Conservation (phyloP, 352 stramenopile genomes). For the Pythium chondricola region DNA sequence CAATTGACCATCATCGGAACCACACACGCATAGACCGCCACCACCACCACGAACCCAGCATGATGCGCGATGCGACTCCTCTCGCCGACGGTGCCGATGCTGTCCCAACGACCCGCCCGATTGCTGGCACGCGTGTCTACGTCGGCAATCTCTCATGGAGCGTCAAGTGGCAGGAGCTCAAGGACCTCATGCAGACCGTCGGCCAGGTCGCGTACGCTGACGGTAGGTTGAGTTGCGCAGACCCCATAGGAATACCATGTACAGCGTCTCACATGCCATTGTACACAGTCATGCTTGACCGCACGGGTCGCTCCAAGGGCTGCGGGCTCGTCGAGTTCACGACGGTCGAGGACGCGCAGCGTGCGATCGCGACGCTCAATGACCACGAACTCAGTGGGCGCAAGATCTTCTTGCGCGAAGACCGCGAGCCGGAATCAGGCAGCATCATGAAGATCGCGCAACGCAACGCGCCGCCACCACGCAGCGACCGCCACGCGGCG, state of each 20-base stretch:
- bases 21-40: too few relatives aligned
- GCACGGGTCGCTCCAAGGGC: constrained; percentile 87
- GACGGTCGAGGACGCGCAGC: constrained; percentile 62
- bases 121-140: constrained; percentile 61
- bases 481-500: constrained; percentile 3
- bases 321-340: constrained; percentile 74
- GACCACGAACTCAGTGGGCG: constrained; percentile 92
- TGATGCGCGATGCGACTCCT: too few relatives aligned
- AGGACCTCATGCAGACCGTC: constrained; percentile 92
- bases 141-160: constrained; percentile 91
- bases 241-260: not conserved
- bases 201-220: constrained; percentile 80
- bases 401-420: constrained; percentile 84
- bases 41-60: too few relatives aligned
- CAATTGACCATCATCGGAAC: too few relatives aligned
- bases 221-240: constrained; percentile 23
- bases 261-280: too few relatives aligned
- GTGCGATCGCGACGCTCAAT: constrained; percentile 87
- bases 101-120: not conserved
- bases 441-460: constrained; percentile 69
- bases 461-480: not conserved
- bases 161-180: constrained; percentile 93
- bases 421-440: constrained; percentile 59
- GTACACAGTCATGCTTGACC: constrained; percentile 72
- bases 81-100: too few relatives aligned